phyloP scores from a whole-genome alignment of 371 early-diverging fungal genomes.

The Mucor plumbeus region DNA sequence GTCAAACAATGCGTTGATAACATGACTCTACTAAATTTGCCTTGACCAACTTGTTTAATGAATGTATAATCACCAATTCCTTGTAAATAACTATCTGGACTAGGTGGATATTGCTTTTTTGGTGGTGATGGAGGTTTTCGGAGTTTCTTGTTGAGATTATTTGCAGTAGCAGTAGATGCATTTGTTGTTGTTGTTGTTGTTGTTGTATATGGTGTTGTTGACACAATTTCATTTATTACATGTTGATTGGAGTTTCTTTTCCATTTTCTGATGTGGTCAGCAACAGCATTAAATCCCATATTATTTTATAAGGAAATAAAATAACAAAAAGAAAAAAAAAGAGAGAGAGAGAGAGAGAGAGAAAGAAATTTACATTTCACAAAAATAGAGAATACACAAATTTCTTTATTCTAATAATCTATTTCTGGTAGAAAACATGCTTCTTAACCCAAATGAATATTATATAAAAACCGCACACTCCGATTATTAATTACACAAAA shows the following conservation, averaged over 20 bases:
- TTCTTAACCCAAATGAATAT: slow-evolving; percentile 4
- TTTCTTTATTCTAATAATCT: slow-evolving; percentile 5
- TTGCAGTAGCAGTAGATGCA: slow-evolving; percentile 13
- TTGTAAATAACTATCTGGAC: slow-evolving; percentile 61
- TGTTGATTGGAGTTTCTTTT: slow-evolving; percentile 35
- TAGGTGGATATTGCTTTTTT: slow-evolving; percentile 42
- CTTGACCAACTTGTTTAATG: slow-evolving; percentile 81
- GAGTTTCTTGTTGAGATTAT: slow-evolving; percentile 15
- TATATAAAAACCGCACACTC: not conserved
- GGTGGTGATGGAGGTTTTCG: slow-evolving; percentile 17
- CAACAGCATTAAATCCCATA: slow-evolving; percentile 46
- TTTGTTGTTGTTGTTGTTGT: slow-evolving; percentile 14
- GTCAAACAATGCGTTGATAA: slow-evolving; percentile 81
- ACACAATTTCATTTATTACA: not conserved
- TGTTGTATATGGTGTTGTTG: not conserved
- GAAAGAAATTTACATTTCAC: slow-evolving; percentile 5
- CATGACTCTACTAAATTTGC: slow-evolving; percentile 90
- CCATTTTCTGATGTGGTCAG: slow-evolving; percentile 49
- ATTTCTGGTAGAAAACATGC: slow-evolving; percentile 20
- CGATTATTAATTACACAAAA: too few species aligned
- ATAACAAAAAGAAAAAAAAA: slow-evolving; percentile 10
- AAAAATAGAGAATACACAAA: slow-evolving; percentile 9
- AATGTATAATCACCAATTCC: slow-evolving; percentile 84
- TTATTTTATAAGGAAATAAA: not conserved
- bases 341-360: slow-evolving; percentile 1